Conservation (phyloP, 768 basidiomycete species). For the Kwoniella sp. region DNA sequence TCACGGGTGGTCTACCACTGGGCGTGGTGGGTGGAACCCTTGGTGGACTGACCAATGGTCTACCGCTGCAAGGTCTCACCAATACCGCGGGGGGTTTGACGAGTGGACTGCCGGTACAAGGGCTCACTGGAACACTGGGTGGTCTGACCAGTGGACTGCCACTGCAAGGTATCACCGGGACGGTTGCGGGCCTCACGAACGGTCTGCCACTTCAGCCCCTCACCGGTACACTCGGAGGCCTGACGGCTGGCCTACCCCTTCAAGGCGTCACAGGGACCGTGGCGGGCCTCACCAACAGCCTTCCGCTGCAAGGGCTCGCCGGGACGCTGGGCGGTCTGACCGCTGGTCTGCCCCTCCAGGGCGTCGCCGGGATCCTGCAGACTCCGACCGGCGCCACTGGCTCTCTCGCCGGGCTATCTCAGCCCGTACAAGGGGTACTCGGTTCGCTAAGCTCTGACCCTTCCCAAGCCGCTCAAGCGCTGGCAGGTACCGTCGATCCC, state of each 20-base stretch:
- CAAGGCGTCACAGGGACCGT: constrained; percentile 5
- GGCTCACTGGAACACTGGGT: background rate
- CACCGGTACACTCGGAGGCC: background rate
- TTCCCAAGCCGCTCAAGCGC: background rate
- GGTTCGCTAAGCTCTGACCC: background rate
- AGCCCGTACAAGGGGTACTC: background rate
- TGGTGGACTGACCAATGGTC: constrained; percentile 1
- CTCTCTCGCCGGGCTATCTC: background rate
- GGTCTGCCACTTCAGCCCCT: constrained; percentile 2
- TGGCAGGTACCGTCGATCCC: background rate
- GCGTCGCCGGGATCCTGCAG: background rate
- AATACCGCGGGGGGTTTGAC: background rate
- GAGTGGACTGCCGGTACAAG: constrained; percentile 1
- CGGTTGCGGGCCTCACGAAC: constrained; percentile 1
- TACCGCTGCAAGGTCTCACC: constrained; percentile 1
- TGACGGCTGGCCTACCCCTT: background rate
- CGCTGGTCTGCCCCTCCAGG: background rate
- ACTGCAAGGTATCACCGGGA: constrained; percentile 1
- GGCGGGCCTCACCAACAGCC: background rate
- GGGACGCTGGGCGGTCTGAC: constrained; percentile 3
- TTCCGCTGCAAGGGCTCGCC: constrained; percentile 10
- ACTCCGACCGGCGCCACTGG: too few relatives aligned
- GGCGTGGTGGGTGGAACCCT: background rate
- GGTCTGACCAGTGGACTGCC: constrained; percentile 2
- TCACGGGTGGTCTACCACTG: background rate